phyloP scores from a whole-genome alignment of 1,284 basidiomycete genomes.

The Ustilago trichophora region DNA sequence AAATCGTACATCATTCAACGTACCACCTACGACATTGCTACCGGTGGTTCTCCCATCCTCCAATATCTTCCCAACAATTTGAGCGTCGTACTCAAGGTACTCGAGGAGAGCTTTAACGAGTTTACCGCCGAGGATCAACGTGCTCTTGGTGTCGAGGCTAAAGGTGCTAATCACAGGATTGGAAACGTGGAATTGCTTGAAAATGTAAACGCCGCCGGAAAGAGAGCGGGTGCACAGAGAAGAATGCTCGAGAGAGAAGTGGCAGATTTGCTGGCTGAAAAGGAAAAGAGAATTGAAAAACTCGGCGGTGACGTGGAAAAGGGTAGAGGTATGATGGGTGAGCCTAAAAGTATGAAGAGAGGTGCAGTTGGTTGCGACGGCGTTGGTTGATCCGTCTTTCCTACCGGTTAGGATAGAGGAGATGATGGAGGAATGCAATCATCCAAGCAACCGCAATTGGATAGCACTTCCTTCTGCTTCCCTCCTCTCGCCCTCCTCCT shows the following conservation, averaged over 20 bases:
- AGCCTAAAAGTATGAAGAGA: slow-evolving; percentile 36
- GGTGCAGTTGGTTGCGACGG: slow-evolving; percentile 58
- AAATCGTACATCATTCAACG: slow-evolving; percentile 61
- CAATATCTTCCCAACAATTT: slow-evolving; percentile 64
- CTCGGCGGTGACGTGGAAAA: slow-evolving; percentile 43
- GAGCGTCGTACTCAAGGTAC: slow-evolving; percentile 42
- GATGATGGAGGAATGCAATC: too few relatives aligned
- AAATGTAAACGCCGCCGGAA: slow-evolving; percentile 36
- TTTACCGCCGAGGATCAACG: slow-evolving; percentile 19
- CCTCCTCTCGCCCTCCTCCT: too few relatives aligned
- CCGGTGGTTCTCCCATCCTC: slow-evolving; percentile 60
- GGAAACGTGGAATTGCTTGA: slow-evolving; percentile 38
- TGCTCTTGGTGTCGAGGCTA: slow-evolving; percentile 11
- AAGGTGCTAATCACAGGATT: slow-evolving; percentile 16
- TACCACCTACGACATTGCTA: slow-evolving; percentile 57
- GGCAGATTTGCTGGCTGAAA: slow-evolving; percentile 39
- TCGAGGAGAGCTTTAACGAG: slow-evolving; percentile 48
- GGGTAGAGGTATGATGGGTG: slow-evolving; percentile 43
- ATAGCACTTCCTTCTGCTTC: too few relatives aligned
- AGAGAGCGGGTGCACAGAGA: slow-evolving; percentile 47
- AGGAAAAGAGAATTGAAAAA: slow-evolving; percentile 40
- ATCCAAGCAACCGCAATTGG: too few relatives aligned
- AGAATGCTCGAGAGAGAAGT: slow-evolving; percentile 53
- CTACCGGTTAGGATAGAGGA: too few relatives aligned
- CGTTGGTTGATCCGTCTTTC: slow-evolving; percentile 38